These are phyloP conservation scores for Jasminum sambac DNA, from an alignment of 257 asterid species.

Conservation along the genomic window DNA sequence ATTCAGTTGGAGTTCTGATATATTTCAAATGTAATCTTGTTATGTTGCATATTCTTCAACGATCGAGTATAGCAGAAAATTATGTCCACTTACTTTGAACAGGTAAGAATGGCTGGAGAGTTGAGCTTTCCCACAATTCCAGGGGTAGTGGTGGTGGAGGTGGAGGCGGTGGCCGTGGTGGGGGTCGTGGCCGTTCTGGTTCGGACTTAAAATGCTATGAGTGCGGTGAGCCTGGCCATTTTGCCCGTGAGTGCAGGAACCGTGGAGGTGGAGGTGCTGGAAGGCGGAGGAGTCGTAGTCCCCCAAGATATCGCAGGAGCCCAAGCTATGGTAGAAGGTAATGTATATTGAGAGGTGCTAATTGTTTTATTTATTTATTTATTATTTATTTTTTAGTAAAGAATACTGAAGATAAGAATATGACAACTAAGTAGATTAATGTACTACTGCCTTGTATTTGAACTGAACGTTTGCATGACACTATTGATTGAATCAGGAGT, in stretches of 20 bases:
- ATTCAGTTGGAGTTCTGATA: not conserved
- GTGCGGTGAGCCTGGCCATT: conserved; percentile 97
- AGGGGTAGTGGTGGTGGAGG: conserved; percentile 70
- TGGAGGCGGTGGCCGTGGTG: conserved; percentile 53
- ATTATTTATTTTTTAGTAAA: not conserved
- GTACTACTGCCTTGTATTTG: not conserved
- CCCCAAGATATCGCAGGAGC: conserved; percentile 78
- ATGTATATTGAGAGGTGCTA: not conserved
- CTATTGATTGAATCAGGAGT: conserved; percentile 52
- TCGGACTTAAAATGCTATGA: conserved; percentile 92
- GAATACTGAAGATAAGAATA: not conserved
- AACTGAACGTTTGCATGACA: conserved; percentile 11
- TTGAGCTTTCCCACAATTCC: conserved; percentile 90
- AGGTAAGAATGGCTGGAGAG: conserved; percentile 99
- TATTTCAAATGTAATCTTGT: not conserved
- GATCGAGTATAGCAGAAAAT: not conserved
- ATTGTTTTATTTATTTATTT: no score
- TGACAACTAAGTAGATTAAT: not conserved
- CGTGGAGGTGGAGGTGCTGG: conserved; percentile 64
- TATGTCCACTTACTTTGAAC: not conserved
- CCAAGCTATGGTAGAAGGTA: conserved; percentile 96
- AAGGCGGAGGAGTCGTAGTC: conserved; percentile 93
- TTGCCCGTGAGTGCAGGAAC: conserved; percentile 86
- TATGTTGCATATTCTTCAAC: not conserved
- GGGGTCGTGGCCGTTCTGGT: conserved; percentile 80